Conservation (phyloP, 441 rosid species). For the Hura crepitans region DNA sequence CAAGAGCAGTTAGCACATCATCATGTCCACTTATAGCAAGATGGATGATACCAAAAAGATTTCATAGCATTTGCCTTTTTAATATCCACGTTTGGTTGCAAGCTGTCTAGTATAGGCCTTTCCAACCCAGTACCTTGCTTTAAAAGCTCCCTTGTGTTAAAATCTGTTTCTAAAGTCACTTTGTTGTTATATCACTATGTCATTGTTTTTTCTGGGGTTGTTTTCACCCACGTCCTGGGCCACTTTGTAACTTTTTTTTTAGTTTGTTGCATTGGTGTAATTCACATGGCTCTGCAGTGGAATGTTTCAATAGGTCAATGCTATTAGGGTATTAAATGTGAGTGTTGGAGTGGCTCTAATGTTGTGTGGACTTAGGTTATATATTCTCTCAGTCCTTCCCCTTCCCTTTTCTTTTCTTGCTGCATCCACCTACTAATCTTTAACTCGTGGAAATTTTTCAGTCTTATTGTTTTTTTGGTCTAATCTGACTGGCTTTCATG, state of each 20-base stretch:
- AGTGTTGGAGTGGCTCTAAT: background rate
- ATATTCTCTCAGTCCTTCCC: background rate
- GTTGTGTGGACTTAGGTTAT: background rate
- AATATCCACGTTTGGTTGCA: background rate
- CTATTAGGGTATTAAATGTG: background rate
- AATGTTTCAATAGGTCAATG: too few relatives aligned
- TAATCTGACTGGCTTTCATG: background rate
- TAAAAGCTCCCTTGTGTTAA: too few relatives aligned
- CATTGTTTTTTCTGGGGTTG: background rate
- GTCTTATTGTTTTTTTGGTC: background rate
- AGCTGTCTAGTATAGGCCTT: background rate
- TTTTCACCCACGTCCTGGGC: background rate
- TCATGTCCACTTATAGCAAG: too few relatives aligned
- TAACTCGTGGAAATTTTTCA: background rate
- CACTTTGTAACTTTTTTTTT: background rate
- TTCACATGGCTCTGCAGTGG: background rate
- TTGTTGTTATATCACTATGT: background rate
- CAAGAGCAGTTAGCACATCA: too few relatives aligned
- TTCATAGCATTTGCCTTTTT: background rate
- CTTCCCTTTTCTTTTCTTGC: background rate
- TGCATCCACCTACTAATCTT: background rate
- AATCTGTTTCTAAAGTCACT: too few relatives aligned
- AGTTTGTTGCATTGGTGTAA: background rate
- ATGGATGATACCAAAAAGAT: too few relatives aligned
- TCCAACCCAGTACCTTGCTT: background rate